A percentile compares a stretch with the other conserved stretches of the same genome.
Evolutionary conservation across 2,329 filamentous ascomycete genomes (phyloP).

Genomic region (Xylariaceae sp.): DNA sequence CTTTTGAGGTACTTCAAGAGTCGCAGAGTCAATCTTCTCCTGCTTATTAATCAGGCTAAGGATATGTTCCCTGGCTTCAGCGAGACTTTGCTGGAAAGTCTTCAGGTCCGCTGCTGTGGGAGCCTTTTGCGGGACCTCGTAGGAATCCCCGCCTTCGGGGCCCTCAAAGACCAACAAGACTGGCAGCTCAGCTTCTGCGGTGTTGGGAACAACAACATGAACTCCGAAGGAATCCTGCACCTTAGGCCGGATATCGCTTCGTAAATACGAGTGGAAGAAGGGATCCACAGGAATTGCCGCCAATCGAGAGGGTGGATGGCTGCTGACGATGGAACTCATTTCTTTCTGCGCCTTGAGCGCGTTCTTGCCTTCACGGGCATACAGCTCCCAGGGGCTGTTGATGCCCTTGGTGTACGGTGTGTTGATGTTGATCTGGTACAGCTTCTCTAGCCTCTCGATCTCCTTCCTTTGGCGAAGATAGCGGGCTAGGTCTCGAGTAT

Average conservation of each 20-base stretch:
- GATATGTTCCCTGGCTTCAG: slow-evolving; percentile 55
- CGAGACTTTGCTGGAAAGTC: slow-evolving; percentile 52
- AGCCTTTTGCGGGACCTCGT: slow-evolving; percentile 51
- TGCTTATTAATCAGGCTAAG: slow-evolving; percentile 56
- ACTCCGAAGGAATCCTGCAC: slow-evolving; percentile 69
- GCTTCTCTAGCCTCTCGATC: slow-evolving; percentile 74
- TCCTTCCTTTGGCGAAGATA: slow-evolving; percentile 81
- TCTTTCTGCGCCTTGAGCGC: slow-evolving; percentile 70
- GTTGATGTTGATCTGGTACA: slow-evolving; percentile 83
- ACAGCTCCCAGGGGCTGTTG: slow-evolving; percentile 80
- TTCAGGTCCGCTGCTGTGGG: slow-evolving; percentile 48
- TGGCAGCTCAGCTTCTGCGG: slow-evolving; percentile 54
- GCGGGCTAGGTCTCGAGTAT: slow-evolving; percentile 81
- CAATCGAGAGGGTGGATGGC: slow-evolving; percentile 70
- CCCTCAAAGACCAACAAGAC: slow-evolving; percentile 74
- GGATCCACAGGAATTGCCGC: slow-evolving; percentile 65
- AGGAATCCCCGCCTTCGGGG: slow-evolving; percentile 43
- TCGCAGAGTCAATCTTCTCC: slow-evolving; percentile 47
- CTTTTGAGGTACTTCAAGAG: slow-evolving; percentile 58
- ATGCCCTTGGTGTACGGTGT: slow-evolving; percentile 67
- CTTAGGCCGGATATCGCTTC: slow-evolving; percentile 57
- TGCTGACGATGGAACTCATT: slow-evolving; percentile 68
- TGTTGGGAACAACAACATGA: slow-evolving; percentile 66
- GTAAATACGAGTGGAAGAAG: slow-evolving; percentile 73
- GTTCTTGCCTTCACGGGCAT: slow-evolving; percentile 81